A percentile compares a stretch with the other conserved stretches of the same genome.
These are phyloP conservation scores for Tremella mesenterica DNA, from an alignment of 768 basidiomycete species.

Conservation along the genomic window DNA sequence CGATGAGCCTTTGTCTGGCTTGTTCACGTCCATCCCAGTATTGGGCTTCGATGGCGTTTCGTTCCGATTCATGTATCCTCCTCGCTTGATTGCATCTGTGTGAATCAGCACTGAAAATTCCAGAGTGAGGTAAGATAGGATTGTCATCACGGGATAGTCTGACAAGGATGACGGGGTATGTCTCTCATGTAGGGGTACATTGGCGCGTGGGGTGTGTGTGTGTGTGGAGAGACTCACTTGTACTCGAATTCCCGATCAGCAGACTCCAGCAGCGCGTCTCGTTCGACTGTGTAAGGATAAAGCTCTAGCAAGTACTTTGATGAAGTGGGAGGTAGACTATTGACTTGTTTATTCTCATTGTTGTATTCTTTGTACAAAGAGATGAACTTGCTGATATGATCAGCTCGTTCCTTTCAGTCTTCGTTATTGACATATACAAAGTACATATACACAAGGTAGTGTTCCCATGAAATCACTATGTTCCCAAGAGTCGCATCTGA, in stretches of 20 bases:
- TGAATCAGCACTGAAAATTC: neutral
- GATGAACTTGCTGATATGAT: conserved; percentile 38
- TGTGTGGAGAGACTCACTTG: conserved; percentile 29
- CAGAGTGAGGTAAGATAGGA: neutral
- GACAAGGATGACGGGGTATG: too few species aligned
- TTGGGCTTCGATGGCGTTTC: conserved; percentile 47
- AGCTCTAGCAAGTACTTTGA: conserved; percentile 43
- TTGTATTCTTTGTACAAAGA: conserved; percentile 40
- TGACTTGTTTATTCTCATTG: conserved; percentile 36
- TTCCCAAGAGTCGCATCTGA: too few species aligned
- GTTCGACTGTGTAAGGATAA: conserved; percentile 44
- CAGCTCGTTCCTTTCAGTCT: neutral
- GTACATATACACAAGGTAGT: neutral
- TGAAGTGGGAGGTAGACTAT: conserved; percentile 37
- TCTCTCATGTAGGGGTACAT: neutral
- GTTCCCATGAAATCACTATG: too few species aligned
- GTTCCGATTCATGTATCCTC: conserved; percentile 45
- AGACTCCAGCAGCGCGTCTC: conserved; percentile 44
- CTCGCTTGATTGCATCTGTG: conserved; percentile 34
- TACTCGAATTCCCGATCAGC: conserved; percentile 45
- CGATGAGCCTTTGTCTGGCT: conserved; percentile 44
- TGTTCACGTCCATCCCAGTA: conserved; percentile 46
- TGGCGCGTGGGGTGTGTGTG: neutral
- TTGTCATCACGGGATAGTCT: too few species aligned
- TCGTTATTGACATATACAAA: neutral